Conservation (phyloP, 768 basidiomycete species). For the Boletus tylopilopsis region DNA sequence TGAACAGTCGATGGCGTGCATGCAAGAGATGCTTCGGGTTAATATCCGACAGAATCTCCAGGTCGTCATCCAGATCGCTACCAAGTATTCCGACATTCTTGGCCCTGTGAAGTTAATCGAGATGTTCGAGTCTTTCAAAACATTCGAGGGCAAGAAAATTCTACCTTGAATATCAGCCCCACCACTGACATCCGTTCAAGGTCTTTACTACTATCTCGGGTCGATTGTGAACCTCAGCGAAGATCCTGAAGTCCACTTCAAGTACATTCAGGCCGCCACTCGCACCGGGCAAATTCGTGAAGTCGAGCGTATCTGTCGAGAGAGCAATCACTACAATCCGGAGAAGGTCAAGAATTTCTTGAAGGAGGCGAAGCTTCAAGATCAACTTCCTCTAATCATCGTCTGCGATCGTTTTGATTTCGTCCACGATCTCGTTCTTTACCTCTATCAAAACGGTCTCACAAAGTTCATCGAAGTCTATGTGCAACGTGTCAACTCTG, state of each 20-base stretch:
- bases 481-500: conserved; percentile 96
- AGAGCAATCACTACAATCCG: conserved; percentile 96
- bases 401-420: conserved; percentile 99
- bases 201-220: conserved; percentile 97
- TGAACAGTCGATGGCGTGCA: conserved; percentile 93
- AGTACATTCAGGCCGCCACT: conserved; percentile 98
- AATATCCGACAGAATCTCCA: conserved; percentile 98
- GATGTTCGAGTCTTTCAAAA: conserved; percentile 98
- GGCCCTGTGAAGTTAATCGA: conserved; percentile 97
- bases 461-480: conserved; percentile 99
- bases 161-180: neutral
- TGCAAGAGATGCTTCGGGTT: conserved; percentile 95
- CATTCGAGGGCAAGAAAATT: conserved; percentile 74
- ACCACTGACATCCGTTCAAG: conserved; percentile 34
- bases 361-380: conserved; percentile 94
- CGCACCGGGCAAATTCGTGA: conserved; percentile 98
- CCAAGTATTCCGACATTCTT: conserved; percentile 97
- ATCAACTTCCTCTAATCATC: conserved; percentile 98
- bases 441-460: conserved; percentile 96
- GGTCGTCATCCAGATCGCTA: conserved; percentile 94
- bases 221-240: conserved; percentile 96
- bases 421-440: conserved; percentile 97
- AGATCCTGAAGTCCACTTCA: conserved; percentile 98
- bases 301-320: conserved; percentile 97
- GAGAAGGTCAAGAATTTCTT: conserved; percentile 99